Base-by-base conservation (phyloP, 768 basidiomycete species). In the Mycena crocata region DNA sequence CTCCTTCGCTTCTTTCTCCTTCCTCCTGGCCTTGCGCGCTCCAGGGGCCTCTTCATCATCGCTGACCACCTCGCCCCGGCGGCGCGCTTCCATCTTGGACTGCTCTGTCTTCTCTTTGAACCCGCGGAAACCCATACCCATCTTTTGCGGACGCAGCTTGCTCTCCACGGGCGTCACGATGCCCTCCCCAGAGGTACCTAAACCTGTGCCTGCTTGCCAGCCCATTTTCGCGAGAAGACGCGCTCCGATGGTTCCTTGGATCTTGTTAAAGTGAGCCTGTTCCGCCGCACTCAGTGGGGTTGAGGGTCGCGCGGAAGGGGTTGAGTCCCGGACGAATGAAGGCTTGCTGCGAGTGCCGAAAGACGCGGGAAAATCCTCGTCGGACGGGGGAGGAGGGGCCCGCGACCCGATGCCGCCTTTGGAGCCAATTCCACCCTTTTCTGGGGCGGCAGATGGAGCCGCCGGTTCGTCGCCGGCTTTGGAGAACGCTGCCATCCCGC, bases 161-260 rank as follows among this genome's bases (percentile, higher is more conserved):
- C 87, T 89, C 76, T 96, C 94, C 17, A 98, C 84, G 0, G 95
- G 95, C 6, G 89, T 89, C n/a, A 94, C 88, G 54, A 96, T 96
- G 71, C 95, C 95, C 70, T 91, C 89, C 1, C 91, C 91, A 2
- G 80, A 79, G 1, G 85, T 77, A 67, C 95, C 95, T 12, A 97
- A 84, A 70, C 96, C 95, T 4, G 84, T 84, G 5, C 91, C 97
- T 0, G 90, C 81, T 74, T 90, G 84, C 97, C 98, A 99, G 10
- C 98, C 98, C 92, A 96, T 96, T 82, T 96, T 99, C 32, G 88
- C 87, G 26, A 99, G 87, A 88, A 99, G 89, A 62, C 91, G 90
- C 23, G 96, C 93, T 71, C 96, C 97, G 66, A 95, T 90, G 0
- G 92, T 84, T 19, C 88, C 86, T 44, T 87, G 83, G 15, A 99